Base-by-base conservation (phyloP, 768 basidiomycete species). In the Porpolomopsis calyptriformis region DNA sequence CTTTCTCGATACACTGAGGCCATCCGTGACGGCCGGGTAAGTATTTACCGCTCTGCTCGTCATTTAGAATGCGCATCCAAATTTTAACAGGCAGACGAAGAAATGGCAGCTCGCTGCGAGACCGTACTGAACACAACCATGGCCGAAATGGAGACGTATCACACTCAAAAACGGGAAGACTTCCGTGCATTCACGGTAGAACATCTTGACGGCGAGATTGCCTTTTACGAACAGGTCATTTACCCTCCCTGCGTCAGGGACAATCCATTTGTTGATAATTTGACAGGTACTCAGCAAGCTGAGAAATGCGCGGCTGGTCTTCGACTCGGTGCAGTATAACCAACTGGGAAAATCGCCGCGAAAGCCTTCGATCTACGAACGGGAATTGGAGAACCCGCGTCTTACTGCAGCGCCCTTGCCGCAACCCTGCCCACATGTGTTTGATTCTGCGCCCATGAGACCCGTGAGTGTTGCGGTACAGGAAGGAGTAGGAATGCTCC, bases 61-160 rank as follows among this genome's bases (percentile, higher is more conserved):
- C 18, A 16, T 12, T 31, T n/a, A 19, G 27, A 26, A 39, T n/a
- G 46, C 12, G 22, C 2, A 16, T 38, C 26, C n/a, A 42, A n/a
- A 22, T 37, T 46, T 34, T 2, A 25, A 23, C 56, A 83, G 80
- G 60, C 71, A 11, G 69, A 82, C 53, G 78, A 82, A 40, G 80
- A 83, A 14, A 63, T 82, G 51, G 77, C 78, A 2, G 71, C 77
- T 2, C 76, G 89, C 16, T 90, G 85, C 58, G 89, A 93, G 63
- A 91, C 89, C 0, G 85, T 90, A 5, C 65, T 93, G 22, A 91
- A 92, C 59, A 80, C 78, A 7, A 90, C 88, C 1, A 82, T 89
- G 78, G 85, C 89, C 1, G 88, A 92, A 66, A 79, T 91, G 70
- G 83, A 86, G 41, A 78, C 73, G 1, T 85, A 88, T 53, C 85